Evolutionary conservation across 2,329 filamentous ascomycete species (phyloP), one percentile per base, ranked within the genome.

Genomic region (Xylaria sp.): DNA sequence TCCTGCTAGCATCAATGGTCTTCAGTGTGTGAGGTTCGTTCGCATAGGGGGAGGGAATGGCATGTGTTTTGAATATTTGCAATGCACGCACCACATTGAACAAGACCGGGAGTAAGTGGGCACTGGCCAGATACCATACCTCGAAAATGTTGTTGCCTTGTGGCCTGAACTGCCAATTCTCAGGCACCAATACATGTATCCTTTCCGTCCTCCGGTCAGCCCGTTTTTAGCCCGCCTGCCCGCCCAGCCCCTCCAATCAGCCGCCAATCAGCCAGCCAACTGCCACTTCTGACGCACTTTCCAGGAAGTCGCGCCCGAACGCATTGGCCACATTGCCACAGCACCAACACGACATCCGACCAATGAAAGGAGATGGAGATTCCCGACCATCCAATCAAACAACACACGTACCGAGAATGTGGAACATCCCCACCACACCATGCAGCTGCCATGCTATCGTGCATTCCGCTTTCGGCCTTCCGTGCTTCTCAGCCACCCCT

Each of bases 61-160:
- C 5, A 6, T 9, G 24, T 9, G 9, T 26, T 26, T 9, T 5
- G 24, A 26, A 26, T 22, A 48, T 48, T 29, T 44, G 48, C 42
- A 49, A 54, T 50, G 46, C n/a, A n/a, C n/a, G n/a, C n/a, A n/a
- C n/a, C n/a, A n/a, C n/a, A n/a, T n/a, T n/a, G n/a, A n/a, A n/a
- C n/a, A n/a, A n/a, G n/a, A n/a, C n/a, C n/a, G n/a, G n/a, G n/a
- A n/a, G n/a, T n/a, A 52, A 52, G 58, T 61, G 58, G 58, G 58
- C 58, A 61, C 58, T 20, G 11, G 47, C 18, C 38, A 46, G 50
- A 47, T 61, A 61, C 58, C 58, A 61, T 61, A 61, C 21, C 52
- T 19, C 24, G 6, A 4, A 24, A 45, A 19, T 19, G 24, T 38
- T 17, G 3, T 45, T 46, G 48, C 52, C 48, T 55, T 47, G 5